phyloP scores from a whole-genome alignment of 2,329 filamentous ascomycete genomes.

The Chaetomiaceae sp. region DNA sequence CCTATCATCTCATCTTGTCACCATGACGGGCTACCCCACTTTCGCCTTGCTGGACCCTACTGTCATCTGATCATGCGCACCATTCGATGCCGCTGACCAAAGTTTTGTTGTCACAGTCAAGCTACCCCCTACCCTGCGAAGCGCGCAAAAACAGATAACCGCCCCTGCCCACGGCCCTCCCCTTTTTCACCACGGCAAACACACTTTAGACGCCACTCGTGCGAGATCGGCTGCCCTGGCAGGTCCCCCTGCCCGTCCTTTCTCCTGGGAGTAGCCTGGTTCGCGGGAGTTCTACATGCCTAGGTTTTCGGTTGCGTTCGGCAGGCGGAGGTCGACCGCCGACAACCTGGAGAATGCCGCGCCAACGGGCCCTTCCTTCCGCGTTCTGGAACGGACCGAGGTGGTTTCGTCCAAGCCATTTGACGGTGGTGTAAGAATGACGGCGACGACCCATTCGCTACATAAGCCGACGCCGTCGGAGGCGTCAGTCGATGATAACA shows the following conservation, averaged over 20 bases:
- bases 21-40: neutral
- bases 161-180: no score
- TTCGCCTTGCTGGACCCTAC: neutral
- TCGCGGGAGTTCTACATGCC: conserved; percentile 46
- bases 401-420: conserved; percentile 43
- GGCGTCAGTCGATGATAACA: conserved; percentile 45
- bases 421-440: conserved; percentile 44
- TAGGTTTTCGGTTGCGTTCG: conserved; percentile 57
- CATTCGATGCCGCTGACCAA: neutral
- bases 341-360: conserved; percentile 50
- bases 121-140: no score
- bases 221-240: neutral
- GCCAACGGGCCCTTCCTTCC: conserved; percentile 50
- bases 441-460: conserved; percentile 34
- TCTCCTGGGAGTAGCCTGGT: neutral
- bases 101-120: neutral
- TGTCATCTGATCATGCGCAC: neutral
- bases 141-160: neutral
- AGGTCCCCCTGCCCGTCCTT: neutral
- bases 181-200: neutral
- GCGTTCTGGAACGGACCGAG: conserved; percentile 52
- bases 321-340: conserved; percentile 56
- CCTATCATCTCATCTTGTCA: neutral
- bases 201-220: neutral
- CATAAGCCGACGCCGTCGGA: conserved; percentile 39